Evolutionary conservation across 2,329 filamentous ascomycete genomes (phyloP).

Genomic region (Neocatenulostroma microsporum): DNA sequence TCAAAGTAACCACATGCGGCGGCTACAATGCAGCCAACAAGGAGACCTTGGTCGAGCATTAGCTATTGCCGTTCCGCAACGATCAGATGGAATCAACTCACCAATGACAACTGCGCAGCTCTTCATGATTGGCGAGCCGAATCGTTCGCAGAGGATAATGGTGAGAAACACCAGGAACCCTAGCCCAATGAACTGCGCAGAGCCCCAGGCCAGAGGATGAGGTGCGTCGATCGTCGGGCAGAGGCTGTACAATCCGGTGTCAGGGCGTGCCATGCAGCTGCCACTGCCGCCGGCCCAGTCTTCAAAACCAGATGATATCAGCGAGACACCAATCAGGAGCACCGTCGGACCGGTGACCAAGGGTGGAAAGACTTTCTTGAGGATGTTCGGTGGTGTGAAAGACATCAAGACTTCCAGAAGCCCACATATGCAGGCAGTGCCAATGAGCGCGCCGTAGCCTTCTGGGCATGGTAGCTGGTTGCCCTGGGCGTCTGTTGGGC

Average conservation of each 20-base stretch:
- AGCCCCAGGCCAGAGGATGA: constrained; percentile 67
- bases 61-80: constrained; percentile 37
- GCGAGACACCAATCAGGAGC: constrained; percentile 62
- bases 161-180: constrained; percentile 73
- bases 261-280: constrained; percentile 40
- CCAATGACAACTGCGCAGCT: constrained; percentile 68
- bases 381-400: constrained; percentile 60
- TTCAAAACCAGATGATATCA: constrained; percentile 64
- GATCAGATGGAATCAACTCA: constrained; percentile 29
- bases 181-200: constrained; percentile 67
- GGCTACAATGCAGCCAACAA: constrained; percentile 71
- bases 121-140: constrained; percentile 79
- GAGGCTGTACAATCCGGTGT: constrained; percentile 49
- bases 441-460: constrained; percentile 67
- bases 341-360: constrained; percentile 64
- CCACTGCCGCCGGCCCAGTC: constrained; percentile 73
- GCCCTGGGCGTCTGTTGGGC: constrained; percentile 50
- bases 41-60: constrained; percentile 40
- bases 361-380: constrained; percentile 62
- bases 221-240: constrained; percentile 64
- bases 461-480: constrained; percentile 65
- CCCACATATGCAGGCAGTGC: constrained; percentile 48
- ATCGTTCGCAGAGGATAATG: constrained; percentile 73
- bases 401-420: constrained; percentile 64
- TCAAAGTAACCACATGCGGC: constrained; percentile 73